A percentile compares a stretch with the other conserved stretches of the same genome.
These are phyloP conservation scores for Penicillium paneum DNA, from an alignment of 2,329 filamentous ascomycete genomes.

Conservation along the genomic window DNA sequence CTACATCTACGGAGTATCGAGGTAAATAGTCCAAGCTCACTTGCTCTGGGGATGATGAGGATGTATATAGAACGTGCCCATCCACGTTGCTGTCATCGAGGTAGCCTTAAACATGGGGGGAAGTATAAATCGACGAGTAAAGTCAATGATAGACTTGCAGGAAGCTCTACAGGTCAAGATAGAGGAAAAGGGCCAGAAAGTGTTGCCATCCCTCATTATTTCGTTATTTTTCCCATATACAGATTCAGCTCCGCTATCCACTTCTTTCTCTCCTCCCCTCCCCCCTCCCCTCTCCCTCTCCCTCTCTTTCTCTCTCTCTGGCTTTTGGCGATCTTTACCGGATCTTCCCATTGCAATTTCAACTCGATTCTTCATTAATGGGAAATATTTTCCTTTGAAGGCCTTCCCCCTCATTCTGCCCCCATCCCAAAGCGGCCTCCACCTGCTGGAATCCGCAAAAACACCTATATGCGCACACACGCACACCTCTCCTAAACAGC, in stretches of 20 bases:
- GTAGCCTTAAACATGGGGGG: background rate
- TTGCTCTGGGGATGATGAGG: background rate
- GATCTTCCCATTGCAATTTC: background rate
- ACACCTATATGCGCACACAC: constrained; percentile 19
- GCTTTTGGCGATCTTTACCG: background rate
- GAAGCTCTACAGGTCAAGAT: background rate
- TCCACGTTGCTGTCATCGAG: background rate
- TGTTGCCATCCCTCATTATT: constrained; percentile 3
- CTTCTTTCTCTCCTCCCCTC: constrained; percentile 12
- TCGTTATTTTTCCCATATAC: constrained; percentile 12
- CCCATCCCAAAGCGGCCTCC: constrained; percentile 10
- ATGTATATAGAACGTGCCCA: background rate
- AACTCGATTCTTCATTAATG: background rate
- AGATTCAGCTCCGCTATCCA: constrained; percentile 21
- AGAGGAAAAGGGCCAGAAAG: background rate
- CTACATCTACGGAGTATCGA: background rate
- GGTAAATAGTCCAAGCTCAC: background rate
- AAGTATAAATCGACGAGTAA: background rate
- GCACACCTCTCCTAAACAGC: constrained; percentile 12
- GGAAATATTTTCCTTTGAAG: constrained; percentile 1
- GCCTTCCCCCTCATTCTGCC: constrained; percentile 5
- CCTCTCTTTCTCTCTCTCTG: constrained; percentile 1
- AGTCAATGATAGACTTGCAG: background rate
- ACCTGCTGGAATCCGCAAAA: constrained; percentile 17
- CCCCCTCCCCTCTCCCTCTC: constrained; percentile 7